A percentile compares a stretch with the other conserved stretches of the same genome.
Evolutionary conservation across 2,329 filamentous ascomycete species (phyloP).

Genomic region (Colletotrichum chlorophyti): DNA sequence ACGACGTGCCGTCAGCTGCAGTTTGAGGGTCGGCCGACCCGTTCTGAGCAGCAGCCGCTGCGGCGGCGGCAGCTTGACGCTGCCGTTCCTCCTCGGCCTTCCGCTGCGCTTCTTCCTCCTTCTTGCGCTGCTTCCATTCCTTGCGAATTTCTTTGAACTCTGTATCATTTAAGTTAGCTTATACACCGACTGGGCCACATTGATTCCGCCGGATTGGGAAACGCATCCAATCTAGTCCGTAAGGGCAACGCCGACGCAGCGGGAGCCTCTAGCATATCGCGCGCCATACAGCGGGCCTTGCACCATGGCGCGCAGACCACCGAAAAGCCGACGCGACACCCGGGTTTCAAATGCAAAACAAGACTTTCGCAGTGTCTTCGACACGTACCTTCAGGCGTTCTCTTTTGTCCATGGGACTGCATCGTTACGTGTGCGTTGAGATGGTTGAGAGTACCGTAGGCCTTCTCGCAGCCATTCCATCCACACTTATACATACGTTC

Average conservation of each 20-base stretch:
- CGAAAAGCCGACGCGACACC: too few species aligned
- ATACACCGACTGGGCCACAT: conserved; percentile 16
- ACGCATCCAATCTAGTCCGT: conserved; percentile 57
- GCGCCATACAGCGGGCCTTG: neutral
- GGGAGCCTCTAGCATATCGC: neutral
- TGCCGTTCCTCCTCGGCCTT: conserved; percentile 91
- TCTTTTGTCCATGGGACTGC: conserved; percentile 94
- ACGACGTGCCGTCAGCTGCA: conserved; percentile 58
- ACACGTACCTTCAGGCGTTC: conserved; percentile 91
- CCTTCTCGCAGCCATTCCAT: conserved; percentile 98
- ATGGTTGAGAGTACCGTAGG: conserved; percentile 96
- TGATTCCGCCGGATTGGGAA: conserved; percentile 37
- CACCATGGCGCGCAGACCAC: neutral
- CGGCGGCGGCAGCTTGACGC: conserved; percentile 49
- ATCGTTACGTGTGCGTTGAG: conserved; percentile 98
- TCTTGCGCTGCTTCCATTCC: conserved; percentile 99
- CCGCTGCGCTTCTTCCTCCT: conserved; percentile 91
- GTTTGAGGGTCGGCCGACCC: conserved; percentile 54
- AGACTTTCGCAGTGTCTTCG: neutral
- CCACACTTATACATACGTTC: conserved; percentile 99
- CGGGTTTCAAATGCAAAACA: too few species aligned
- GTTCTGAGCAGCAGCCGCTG: conserved; percentile 61
- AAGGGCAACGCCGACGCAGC: conserved; percentile 4
- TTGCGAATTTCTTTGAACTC: conserved; percentile 99
- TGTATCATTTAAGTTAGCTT: conserved; percentile 48